Conservation (phyloP, 176 grass and related monocot genomes). For the Coix lacrymajobi region DNA sequence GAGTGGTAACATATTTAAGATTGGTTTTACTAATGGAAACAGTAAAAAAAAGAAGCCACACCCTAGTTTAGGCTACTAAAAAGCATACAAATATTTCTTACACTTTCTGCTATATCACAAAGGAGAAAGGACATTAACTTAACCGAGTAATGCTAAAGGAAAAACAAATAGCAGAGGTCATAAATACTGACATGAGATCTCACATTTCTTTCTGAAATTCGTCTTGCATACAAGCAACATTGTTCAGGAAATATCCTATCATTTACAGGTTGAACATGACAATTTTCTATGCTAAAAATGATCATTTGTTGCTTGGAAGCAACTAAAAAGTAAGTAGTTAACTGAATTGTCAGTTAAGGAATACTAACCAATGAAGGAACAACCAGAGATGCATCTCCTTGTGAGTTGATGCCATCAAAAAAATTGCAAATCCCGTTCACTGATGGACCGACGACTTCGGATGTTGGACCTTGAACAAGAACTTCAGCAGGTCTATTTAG, state of each 20-base stretch:
- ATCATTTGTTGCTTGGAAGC: background rate
- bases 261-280: background rate
- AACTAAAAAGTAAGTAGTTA: constrained; percentile 17
- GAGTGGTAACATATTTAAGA: background rate
- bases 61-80: background rate
- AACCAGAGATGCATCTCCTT: constrained; percentile 17
- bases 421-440: constrained; percentile 7
- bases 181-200: constrained; percentile 5
- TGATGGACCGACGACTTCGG: constrained; percentile 18
- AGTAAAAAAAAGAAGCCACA: background rate
- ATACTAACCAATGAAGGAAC: constrained; percentile 25
- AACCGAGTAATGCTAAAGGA: background rate
- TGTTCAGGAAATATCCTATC: background rate
- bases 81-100: background rate
- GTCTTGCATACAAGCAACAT: background rate
- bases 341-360: constrained; percentile 13
- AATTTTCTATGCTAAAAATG: background rate
- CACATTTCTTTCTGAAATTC: background rate
- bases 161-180: background rate
- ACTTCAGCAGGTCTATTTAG: constrained; percentile 20
- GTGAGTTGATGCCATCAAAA: constrained; percentile 23
- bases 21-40: constrained; percentile 11
- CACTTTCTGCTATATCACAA: background rate
- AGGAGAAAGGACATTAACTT: constrained; percentile 15
- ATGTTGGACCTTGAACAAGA: constrained; percentile 19